Conservation (phyloP, 2,329 filamentous ascomycete genomes). For the Alternaria alternata region DNA sequence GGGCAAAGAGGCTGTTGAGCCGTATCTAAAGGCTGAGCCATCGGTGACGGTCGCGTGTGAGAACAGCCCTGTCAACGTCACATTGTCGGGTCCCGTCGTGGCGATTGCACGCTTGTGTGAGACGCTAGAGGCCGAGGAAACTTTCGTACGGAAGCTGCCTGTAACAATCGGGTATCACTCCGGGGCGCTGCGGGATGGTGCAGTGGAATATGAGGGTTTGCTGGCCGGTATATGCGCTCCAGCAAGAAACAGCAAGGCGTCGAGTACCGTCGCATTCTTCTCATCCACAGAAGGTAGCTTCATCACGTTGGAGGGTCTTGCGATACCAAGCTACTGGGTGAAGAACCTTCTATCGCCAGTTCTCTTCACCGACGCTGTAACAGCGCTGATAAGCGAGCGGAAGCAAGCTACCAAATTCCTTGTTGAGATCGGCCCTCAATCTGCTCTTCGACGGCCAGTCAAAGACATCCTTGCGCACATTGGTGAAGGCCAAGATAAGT, state of each 20-base stretch:
- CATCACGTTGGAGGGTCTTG: conserved; percentile 2
- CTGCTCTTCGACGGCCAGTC: conserved; percentile 13
- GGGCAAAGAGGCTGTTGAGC: conserved; percentile 2
- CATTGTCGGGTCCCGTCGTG: conserved; percentile 52
- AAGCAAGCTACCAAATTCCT: conserved; percentile 6
- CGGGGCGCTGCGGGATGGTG: conserved; percentile 4
- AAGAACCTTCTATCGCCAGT: conserved; percentile 15
- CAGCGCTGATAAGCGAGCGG: conserved; percentile 5
- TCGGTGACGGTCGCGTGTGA: conserved; percentile 12
- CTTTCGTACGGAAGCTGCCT: conserved; percentile 51
- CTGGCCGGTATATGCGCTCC: conserved; percentile 3
- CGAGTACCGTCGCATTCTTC: conserved; percentile 5
- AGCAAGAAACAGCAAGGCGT: not conserved
- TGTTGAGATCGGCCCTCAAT: conserved; percentile 22
- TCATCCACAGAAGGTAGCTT: conserved; percentile 6
- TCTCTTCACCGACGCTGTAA: conserved; percentile 9
- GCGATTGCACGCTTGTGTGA: conserved; percentile 31
- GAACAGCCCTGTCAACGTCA: conserved; percentile 53
- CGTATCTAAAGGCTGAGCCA: conserved; percentile 10
- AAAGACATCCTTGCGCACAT: conserved; percentile 11
- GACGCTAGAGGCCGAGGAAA: conserved; percentile 44
- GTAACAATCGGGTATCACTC: conserved; percentile 58
- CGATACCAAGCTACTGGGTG: conserved; percentile 12
- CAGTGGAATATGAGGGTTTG: not conserved
- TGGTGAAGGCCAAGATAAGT: conserved; percentile 9